These are phyloP conservation scores for Aspergillus kassunensis DNA, from an alignment of 495 filamentous ascomycete species.

Conservation along the genomic window DNA sequence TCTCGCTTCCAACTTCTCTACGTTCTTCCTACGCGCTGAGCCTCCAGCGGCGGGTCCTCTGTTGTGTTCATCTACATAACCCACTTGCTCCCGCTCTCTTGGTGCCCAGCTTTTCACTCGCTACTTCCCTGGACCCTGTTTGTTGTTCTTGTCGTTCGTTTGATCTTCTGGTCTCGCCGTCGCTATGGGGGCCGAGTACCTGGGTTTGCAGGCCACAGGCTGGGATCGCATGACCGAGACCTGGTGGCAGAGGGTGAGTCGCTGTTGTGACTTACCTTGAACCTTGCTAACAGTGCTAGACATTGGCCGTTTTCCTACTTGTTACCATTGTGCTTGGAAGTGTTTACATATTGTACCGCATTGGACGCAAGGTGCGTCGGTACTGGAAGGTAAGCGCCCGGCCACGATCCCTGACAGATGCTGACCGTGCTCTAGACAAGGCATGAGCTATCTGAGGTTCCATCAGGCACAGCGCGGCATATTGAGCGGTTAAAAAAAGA, in stretches of 20 bases:
- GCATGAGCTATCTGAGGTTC: conserved; percentile 14
- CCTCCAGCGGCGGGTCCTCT: background rate
- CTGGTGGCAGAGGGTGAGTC: conserved; percentile 19
- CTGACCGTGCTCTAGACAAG: conserved; percentile 2
- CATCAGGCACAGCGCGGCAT: conserved; percentile 4
- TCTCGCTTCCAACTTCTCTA: no score
- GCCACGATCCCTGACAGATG: background rate
- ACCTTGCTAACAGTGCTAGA: background rate
- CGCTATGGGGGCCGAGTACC: conserved; percentile 16
- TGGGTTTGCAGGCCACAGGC: conserved; percentile 19
- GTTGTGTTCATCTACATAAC: conserved; percentile 1
- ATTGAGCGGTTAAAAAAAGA: conserved; percentile 12
- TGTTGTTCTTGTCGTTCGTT: background rate
- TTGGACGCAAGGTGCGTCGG: conserved; percentile 7
- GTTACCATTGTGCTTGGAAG: conserved; percentile 14
- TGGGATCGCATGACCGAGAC: conserved; percentile 19
- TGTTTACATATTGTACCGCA: conserved; percentile 11
- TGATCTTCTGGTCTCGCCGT: background rate
- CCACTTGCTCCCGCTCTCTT: background rate
- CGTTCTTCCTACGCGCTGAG: conserved; percentile 5
- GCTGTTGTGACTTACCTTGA: background rate
- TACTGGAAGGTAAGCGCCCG: conserved; percentile 11
- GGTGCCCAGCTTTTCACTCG: conserved; percentile 4
- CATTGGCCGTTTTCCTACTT: conserved; percentile 16
- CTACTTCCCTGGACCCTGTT: background rate